phyloP scores from a whole-genome alignment of 805 yeast species.

The Diddensiella santjacobensis region DNA sequence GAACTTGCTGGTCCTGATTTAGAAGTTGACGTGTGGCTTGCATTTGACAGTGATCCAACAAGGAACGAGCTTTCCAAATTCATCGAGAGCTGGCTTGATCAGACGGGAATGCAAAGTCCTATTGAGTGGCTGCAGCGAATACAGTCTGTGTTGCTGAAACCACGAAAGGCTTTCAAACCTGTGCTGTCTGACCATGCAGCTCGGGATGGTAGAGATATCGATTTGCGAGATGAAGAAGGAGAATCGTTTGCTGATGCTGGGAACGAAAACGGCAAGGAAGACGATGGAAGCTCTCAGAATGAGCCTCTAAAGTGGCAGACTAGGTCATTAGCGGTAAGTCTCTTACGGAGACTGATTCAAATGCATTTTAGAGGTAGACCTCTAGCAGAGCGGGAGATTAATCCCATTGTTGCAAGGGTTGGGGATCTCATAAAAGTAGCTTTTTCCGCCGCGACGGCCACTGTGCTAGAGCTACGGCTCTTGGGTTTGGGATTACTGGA shows the following conservation, averaged over 20 bases:
- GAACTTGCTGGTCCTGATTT: conserved; percentile 38
- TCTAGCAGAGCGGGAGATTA: conserved; percentile 19
- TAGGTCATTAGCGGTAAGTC: conserved; percentile 34
- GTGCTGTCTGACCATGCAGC: conserved; percentile 23
- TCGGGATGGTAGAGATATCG: conserved; percentile 27
- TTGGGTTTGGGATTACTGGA: conserved; percentile 66
- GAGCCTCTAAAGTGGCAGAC: conserved; percentile 45
- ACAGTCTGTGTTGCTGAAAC: conserved; percentile 40
- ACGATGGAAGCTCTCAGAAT: conserved; percentile 15
- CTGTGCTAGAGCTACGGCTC: conserved; percentile 54
- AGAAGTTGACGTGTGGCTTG: conserved; percentile 59
- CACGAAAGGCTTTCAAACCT: conserved; percentile 40
- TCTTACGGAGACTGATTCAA: conserved; percentile 32
- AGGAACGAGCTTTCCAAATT: conserved; percentile 44
- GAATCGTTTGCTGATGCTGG: conserved; percentile 33
- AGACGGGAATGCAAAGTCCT: conserved; percentile 41
- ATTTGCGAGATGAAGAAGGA: conserved; percentile 43
- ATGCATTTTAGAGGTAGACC: conserved; percentile 22
- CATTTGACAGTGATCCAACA: conserved; percentile 43
- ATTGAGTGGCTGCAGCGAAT: conserved; percentile 56
- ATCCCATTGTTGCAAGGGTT: conserved; percentile 28
- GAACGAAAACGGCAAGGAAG: conserved; percentile 18
- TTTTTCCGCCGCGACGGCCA: conserved; percentile 75
- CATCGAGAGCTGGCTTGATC: conserved; percentile 58
- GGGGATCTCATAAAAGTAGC: conserved; percentile 71